Conservation (phyloP, 2,329 filamentous ascomycete species). For the Trichoderma sp. region DNA sequence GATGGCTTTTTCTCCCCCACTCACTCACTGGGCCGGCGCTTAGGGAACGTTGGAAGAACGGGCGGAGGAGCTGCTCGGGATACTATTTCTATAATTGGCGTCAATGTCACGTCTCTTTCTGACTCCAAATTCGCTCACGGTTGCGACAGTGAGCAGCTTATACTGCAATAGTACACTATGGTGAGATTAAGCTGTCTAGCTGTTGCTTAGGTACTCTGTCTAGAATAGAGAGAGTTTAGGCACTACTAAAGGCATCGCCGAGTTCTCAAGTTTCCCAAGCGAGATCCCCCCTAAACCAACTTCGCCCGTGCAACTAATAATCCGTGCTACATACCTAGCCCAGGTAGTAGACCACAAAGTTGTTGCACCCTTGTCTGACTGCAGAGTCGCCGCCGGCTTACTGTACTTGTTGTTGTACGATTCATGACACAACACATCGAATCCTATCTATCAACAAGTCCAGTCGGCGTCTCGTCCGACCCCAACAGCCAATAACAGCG, state of each 20-base stretch:
- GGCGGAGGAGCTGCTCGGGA: background rate
- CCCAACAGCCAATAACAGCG: background rate
- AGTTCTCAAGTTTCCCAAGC: background rate
- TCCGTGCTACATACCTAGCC: background rate
- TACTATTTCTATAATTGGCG: background rate
- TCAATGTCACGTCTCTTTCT: background rate
- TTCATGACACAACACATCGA: background rate
- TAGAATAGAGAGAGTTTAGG: background rate
- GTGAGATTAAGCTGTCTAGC: too few relatives aligned
- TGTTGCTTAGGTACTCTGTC: background rate
- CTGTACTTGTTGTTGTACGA: background rate
- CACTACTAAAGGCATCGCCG: background rate
- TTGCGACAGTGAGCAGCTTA: background rate
- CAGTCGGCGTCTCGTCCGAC: background rate
- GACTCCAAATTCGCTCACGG: background rate
- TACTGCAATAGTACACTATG: background rate
- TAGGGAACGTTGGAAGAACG: background rate
- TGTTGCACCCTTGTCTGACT: background rate
- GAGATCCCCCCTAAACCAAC: background rate
- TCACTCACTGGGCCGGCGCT: background rate
- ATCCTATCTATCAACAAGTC: background rate
- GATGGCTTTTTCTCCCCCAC: background rate
- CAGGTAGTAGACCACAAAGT: background rate
- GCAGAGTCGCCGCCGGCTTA: background rate
- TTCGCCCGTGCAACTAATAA: background rate